These are phyloP conservation scores for Glebionis coronaria DNA, from an alignment of 129 eudicot species.

Conservation along the genomic window DNA sequence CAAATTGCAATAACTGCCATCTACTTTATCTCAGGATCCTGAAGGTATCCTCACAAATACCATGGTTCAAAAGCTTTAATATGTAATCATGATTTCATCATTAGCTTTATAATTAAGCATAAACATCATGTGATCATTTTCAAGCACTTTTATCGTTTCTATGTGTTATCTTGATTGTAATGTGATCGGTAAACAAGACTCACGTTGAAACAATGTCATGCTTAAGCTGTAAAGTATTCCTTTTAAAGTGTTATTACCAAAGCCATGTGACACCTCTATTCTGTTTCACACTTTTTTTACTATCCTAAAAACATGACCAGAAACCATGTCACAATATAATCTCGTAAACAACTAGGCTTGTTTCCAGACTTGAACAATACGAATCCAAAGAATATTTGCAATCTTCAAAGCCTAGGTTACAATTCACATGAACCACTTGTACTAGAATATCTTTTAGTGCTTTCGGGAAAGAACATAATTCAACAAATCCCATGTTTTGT, in stretches of 20 bases:
- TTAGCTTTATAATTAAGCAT: too few species aligned
- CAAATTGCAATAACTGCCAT: too few species aligned
- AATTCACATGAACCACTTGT: neutral
- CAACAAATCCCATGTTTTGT: constrained; percentile 16
- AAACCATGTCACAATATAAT: constrained; percentile 4
- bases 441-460: neutral
- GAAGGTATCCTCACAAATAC: too few species aligned
- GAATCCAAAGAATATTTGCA: neutral
- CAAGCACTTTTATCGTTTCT: too few species aligned
- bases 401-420: neutral
- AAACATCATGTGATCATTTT: neutral
- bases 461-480: constrained; percentile 3
- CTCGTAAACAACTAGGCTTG: neutral
- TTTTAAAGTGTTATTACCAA: constrained; percentile 5
- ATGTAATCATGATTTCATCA: too few species aligned
- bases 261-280: neutral
- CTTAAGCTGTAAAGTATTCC: constrained; percentile 1
- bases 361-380: neutral
- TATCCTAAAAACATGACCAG: neutral
- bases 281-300: neutral
- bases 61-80: too few species aligned
- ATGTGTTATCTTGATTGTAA: neutral
- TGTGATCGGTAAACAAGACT: neutral
- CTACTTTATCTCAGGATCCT: too few species aligned
- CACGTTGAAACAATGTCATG: neutral